Conservation (phyloP, 371 early-diverging fungal genomes). For the Funneliformis caledonium region DNA sequence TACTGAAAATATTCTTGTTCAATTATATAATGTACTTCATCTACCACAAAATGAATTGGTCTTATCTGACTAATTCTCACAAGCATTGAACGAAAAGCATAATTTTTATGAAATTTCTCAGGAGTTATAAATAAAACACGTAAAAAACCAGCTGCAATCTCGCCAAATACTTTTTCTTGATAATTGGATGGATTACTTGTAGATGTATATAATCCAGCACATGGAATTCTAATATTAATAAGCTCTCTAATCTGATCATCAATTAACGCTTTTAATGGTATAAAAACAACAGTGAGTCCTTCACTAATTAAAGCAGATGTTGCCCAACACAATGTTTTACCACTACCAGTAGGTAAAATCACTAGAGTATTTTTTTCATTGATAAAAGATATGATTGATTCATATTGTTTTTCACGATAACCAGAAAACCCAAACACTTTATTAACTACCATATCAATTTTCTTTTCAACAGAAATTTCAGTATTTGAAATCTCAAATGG, state of each 20-base stretch:
- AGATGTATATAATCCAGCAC: background rate
- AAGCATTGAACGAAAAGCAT: background rate
- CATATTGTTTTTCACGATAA: constrained; percentile 4
- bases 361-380: constrained; percentile 1
- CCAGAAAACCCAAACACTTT: background rate
- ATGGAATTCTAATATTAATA: background rate
- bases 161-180: constrained; percentile 4
- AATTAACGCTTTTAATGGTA: constrained; percentile 97
- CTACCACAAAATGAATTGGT: constrained; percentile 9
- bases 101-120: background rate
- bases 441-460: background rate
- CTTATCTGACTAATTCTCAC: background rate
- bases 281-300: constrained; percentile 55
- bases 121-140: background rate
- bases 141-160: background rate
- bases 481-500: background rate
- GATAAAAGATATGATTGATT: background rate
- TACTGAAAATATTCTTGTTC: background rate
- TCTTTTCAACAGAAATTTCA: no score
- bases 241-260: constrained; percentile 91
- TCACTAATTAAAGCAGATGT: background rate
- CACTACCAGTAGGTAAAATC: background rate
- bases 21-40: constrained; percentile 12
- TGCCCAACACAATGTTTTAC: constrained; percentile 17
- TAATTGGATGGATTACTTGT: background rate